Percentiles rank a stretch among this genome's conserved stretches.
Conservation (phyloP, 495 filamentous ascomycete species). For the Tuber melanosporum region DNA sequence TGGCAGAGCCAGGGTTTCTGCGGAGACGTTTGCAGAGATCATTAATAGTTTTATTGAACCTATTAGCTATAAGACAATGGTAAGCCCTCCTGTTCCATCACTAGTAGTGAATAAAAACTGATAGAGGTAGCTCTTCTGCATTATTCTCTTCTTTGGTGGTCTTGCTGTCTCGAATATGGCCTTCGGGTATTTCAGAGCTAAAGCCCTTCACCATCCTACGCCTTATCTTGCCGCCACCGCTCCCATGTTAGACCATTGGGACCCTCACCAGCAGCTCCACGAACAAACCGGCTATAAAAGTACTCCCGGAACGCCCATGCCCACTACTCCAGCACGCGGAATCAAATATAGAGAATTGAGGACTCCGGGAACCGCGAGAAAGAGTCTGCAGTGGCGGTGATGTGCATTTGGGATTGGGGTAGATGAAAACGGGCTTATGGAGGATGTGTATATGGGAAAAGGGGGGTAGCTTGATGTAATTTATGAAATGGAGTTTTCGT, state of each 20-base stretch:
- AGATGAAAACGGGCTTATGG: not conserved
- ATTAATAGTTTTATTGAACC: conserved; percentile 66
- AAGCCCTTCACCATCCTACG: conserved; percentile 26
- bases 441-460: not conserved
- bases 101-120: conserved; percentile 15
- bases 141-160: conserved; percentile 13
- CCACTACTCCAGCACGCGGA: conserved; percentile 23
- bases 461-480: not conserved
- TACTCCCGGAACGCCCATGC: conserved; percentile 24
- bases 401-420: not conserved
- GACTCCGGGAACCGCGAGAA: not conserved
- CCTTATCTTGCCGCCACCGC: conserved; percentile 30
- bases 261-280: conserved; percentile 18
- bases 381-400: not conserved
- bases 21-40: conserved; percentile 75
- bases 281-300: conserved; percentile 25
- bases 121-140: conserved; percentile 26
- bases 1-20: conserved; percentile 60
- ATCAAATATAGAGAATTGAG: not conserved
- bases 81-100: conserved; percentile 42
- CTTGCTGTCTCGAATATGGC: conserved; percentile 36
- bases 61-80: conserved; percentile 67
- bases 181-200: conserved; percentile 31
- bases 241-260: conserved; percentile 10
- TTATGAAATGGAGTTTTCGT: conserved; percentile 4